phyloP scores from a whole-genome alignment of 106 monocot species.

The Gastrodia elata region DNA sequence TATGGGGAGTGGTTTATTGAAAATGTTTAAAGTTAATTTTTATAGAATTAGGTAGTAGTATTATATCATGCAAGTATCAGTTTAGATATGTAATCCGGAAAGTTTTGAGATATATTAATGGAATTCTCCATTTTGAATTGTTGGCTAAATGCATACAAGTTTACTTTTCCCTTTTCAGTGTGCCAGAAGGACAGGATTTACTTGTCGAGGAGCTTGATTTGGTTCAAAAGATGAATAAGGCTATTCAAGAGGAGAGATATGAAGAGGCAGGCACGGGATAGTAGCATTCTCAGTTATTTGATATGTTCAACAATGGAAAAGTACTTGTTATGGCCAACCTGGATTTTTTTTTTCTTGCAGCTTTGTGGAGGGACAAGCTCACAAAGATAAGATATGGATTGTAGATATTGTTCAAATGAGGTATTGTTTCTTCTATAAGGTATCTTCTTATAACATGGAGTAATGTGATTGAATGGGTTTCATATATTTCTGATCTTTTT shows the following conservation, averaged over 20 bases:
- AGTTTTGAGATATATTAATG: no score
- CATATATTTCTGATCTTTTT: background rate
- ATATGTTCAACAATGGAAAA: background rate
- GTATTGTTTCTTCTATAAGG: constrained; percentile 1
- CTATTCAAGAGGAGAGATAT: constrained; percentile 51
- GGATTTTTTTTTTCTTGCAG: constrained; percentile 15
- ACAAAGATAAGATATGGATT: constrained; percentile 15
- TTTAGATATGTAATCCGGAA: no score
- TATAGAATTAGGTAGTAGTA: no score
- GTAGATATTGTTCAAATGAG: constrained; percentile 12
- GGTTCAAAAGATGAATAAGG: constrained; percentile 36
- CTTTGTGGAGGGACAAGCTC: constrained; percentile 34
- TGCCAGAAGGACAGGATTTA: constrained; percentile 45
- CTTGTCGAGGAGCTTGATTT: constrained; percentile 50
- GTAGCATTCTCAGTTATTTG: background rate
- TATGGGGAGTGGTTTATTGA: no score
- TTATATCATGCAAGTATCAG: no score
- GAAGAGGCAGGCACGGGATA: constrained; percentile 42
- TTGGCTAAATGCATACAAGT: background rate
- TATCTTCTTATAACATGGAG: background rate
- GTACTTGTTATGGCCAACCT: background rate
- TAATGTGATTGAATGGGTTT: background rate
- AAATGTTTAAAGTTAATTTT: no score
- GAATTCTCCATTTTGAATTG: no score
- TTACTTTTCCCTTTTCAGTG: constrained; percentile 24